These are phyloP conservation scores for Venturia aucupariae DNA, from an alignment of 2,329 filamentous ascomycete species.

Conservation along the genomic window DNA sequence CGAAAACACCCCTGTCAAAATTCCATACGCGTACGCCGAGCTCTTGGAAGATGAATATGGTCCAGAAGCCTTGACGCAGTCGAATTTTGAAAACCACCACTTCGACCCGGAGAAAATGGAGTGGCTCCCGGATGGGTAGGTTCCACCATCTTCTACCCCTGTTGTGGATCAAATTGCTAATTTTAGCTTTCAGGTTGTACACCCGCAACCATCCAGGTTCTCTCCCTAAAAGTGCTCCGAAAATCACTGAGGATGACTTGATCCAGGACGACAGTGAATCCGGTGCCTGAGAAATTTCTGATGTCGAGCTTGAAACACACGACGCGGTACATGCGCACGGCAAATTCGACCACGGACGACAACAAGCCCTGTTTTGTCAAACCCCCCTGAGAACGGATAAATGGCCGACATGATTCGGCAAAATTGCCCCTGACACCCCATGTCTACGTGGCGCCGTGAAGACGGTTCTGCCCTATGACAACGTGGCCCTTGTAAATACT, in stretches of 20 bases:
- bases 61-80: conserved; percentile 36
- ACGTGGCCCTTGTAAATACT: too few species aligned
- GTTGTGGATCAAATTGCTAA: not conserved
- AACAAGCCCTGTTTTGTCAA: not conserved
- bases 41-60: conserved; percentile 49
- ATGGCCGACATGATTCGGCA: not conserved
- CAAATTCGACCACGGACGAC: not conserved
- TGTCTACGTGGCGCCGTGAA: not conserved
- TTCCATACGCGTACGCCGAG: conserved; percentile 48
- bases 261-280: not conserved
- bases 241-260: not conserved
- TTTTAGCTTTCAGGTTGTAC: not conserved
- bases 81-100: conserved; percentile 34
- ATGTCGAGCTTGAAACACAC: not conserved
- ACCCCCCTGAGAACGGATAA: not conserved
- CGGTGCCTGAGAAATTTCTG: not conserved
- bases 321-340: not conserved
- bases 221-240: not conserved
- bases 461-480: too few species aligned
- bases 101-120: conserved; percentile 26
- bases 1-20: conserved; percentile 43
- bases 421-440: not conserved
- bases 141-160: not conserved
- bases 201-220: not conserved
- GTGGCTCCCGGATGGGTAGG: conserved; percentile 13